These are phyloP conservation scores for Monosporascus sp. DNA, from an alignment of 2,329 filamentous ascomycete genomes.

Conservation along the genomic window DNA sequence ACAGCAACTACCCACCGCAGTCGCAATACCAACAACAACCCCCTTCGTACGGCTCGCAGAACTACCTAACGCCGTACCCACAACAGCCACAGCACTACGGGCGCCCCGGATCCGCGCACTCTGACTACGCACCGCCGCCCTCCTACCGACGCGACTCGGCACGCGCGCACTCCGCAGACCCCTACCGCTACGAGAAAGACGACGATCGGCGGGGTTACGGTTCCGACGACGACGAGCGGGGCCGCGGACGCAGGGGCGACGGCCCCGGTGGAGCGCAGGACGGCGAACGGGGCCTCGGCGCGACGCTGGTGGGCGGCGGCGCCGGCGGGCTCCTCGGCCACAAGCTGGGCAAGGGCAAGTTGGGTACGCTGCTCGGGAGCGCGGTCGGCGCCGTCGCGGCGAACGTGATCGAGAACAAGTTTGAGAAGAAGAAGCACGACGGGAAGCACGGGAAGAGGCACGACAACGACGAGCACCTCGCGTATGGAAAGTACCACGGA, in stretches of 20 bases:
- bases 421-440: constrained; percentile 32
- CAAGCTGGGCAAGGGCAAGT: constrained; percentile 47
- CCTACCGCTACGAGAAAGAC: constrained; percentile 12
- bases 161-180: constrained; percentile 24
- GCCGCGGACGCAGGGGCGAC: not conserved
- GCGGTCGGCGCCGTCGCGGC: constrained; percentile 51
- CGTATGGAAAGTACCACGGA: constrained; percentile 10
- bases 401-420: constrained; percentile 43
- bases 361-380: constrained; percentile 47
- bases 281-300: constrained; percentile 51
- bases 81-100: constrained; percentile 19
- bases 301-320: constrained; percentile 47
- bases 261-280: constrained; percentile 20
- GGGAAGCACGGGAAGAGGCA: constrained; percentile 17
- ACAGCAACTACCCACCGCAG: constrained; percentile 14
- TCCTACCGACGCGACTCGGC: constrained; percentile 3
- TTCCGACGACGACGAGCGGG: not conserved
- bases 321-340: constrained; percentile 49
- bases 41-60: constrained; percentile 1
- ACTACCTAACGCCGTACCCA: constrained; percentile 18
- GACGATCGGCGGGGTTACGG: not conserved
- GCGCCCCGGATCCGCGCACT: constrained; percentile 24
- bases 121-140: constrained; percentile 12
- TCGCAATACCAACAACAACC: constrained; percentile 12
- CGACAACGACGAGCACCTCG: constrained; percentile 6